Conservation (phyloP, 306 rosid genomes). For the Cotoneaster glaucophyllus region DNA sequence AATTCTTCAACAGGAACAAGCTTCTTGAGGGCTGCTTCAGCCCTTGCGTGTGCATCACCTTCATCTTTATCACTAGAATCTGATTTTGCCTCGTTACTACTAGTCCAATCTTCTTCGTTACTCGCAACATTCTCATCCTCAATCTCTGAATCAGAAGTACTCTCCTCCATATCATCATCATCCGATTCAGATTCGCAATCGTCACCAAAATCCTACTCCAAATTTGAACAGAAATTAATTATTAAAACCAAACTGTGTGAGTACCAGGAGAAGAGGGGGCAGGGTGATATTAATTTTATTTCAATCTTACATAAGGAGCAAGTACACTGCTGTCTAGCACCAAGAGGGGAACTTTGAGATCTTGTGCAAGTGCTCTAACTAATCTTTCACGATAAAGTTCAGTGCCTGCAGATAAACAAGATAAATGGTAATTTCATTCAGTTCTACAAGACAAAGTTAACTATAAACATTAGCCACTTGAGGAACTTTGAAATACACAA, state of each 20-base stretch:
- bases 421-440: not conserved
- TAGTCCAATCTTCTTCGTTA: slow-evolving; percentile 81
- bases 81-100: slow-evolving; percentile 64
- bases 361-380: slow-evolving; percentile 85
- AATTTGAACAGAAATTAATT: slow-evolving; percentile 7
- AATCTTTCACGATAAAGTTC: slow-evolving; percentile 95
- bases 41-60: slow-evolving; percentile 47
- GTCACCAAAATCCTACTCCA: slow-evolving; percentile 79
- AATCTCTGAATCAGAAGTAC: slow-evolving; percentile 63
- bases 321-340: slow-evolving; percentile 84
- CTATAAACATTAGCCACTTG: not conserved
- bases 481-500: not conserved
- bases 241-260: not conserved
- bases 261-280: not conserved
- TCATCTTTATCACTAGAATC: slow-evolving; percentile 83
- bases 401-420: slow-evolving; percentile 47
- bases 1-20: slow-evolving; percentile 66
- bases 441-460: not conserved
- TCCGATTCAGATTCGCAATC: slow-evolving; percentile 76
- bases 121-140: slow-evolving; percentile 66
- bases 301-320: slow-evolving; percentile 79
- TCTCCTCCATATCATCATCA: slow-evolving; percentile 67
- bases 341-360: slow-evolving; percentile 74
- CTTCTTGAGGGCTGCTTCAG: slow-evolving; percentile 81
- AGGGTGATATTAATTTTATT: not conserved